Conservation (phyloP, 2,329 filamentous ascomycete genomes). For the Trichoderma asperellum region DNA sequence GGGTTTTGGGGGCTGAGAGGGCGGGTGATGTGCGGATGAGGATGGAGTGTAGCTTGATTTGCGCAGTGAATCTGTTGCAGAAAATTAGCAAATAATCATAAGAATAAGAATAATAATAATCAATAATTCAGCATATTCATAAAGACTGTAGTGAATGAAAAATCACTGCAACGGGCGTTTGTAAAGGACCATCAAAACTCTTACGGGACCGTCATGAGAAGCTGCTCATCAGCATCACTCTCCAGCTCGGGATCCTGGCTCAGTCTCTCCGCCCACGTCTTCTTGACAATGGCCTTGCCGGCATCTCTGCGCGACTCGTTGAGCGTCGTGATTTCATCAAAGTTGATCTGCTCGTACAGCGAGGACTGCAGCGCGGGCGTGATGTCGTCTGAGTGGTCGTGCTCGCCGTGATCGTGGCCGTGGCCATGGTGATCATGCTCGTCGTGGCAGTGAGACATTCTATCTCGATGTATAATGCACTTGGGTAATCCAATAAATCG, state of each 20-base stretch:
- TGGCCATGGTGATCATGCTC: constrained; percentile 54
- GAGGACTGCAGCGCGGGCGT: constrained; percentile 88
- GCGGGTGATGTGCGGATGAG: constrained; percentile 78
- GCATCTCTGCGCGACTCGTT: constrained; percentile 75
- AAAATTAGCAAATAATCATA: not conserved
- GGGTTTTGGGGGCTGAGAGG: constrained; percentile 72
- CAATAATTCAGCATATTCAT: not conserved
- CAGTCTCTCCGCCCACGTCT: constrained; percentile 87
- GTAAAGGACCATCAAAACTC: constrained; percentile 40
- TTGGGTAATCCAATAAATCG: not conserved
- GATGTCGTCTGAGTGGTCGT: constrained; percentile 91
- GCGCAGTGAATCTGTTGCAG: constrained; percentile 76
- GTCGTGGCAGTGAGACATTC: constrained; percentile 55
- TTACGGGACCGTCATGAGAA: constrained; percentile 90
- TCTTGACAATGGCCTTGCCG: constrained; percentile 78
- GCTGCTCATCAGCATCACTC: constrained; percentile 88
- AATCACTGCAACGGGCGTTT: no score
- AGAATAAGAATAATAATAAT: not conserved
- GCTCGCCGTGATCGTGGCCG: constrained; percentile 60
- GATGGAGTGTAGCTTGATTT: constrained; percentile 89
- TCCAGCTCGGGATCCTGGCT: constrained; percentile 72
- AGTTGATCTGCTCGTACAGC: constrained; percentile 90
- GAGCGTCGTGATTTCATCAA: constrained; percentile 79
- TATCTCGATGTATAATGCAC: not conserved
- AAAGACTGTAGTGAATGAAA: not conserved